Conservation (phyloP, 768 basidiomycete genomes). For the Russula compacta region DNA sequence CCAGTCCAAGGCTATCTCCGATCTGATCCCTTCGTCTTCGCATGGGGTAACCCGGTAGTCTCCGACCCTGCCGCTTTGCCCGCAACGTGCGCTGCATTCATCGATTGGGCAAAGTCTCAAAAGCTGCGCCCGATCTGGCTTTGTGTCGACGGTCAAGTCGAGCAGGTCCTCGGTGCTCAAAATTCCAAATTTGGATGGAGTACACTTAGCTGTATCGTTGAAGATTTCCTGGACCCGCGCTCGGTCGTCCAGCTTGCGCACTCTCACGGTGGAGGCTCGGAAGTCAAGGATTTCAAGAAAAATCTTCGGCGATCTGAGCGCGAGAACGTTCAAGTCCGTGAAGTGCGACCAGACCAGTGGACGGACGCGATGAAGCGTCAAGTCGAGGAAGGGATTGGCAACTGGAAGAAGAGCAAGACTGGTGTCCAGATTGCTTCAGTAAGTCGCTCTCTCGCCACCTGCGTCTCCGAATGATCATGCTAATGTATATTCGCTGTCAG, state of each 20-base stretch:
- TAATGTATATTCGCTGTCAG: slow-evolving; percentile 20
- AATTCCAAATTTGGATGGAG: slow-evolving; percentile 42
- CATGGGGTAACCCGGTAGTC: slow-evolving; percentile 22
- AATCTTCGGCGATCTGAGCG: slow-evolving; percentile 52
- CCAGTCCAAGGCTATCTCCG: slow-evolving; percentile 60
- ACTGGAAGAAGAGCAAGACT: slow-evolving; percentile 45
- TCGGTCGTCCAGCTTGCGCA: slow-evolving; percentile 39
- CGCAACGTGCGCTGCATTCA: slow-evolving; percentile 36
- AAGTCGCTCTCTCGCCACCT: not conserved
- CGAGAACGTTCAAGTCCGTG: slow-evolving; percentile 41
- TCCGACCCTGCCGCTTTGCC: slow-evolving; percentile 32
- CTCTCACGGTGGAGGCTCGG: slow-evolving; percentile 18
- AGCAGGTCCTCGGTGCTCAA: slow-evolving; percentile 39
- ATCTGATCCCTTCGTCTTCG: slow-evolving; percentile 31
- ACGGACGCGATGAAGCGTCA: slow-evolving; percentile 36
- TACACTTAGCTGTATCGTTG: slow-evolving; percentile 52
- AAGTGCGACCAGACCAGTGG: slow-evolving; percentile 34
- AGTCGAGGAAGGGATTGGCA: slow-evolving; percentile 43
- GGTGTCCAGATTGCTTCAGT: slow-evolving; percentile 44
- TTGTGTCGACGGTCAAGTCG: slow-evolving; percentile 45
- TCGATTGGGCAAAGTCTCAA: slow-evolving; percentile 32
- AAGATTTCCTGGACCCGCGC: slow-evolving; percentile 40
- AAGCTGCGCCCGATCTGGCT: slow-evolving; percentile 49
- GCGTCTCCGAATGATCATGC: accelerated
- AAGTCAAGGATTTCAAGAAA: slow-evolving; percentile 51